Conservation (phyloP, 2,329 filamentous ascomycete species). For the Aureobasidium subglaciale region DNA sequence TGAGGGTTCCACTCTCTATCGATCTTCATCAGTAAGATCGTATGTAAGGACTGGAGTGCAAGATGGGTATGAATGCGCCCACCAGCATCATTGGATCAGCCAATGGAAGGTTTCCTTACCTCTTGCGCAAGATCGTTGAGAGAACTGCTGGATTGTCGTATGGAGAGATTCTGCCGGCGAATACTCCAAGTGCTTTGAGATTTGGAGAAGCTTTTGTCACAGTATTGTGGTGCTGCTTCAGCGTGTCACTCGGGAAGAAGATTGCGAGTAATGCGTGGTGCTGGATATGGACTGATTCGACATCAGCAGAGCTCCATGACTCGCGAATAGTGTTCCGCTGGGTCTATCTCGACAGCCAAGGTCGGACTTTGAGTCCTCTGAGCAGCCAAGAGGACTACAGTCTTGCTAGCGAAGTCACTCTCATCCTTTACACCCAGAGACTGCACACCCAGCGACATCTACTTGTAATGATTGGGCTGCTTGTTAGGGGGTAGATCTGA, state of each 20-base stretch:
- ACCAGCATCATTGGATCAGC: neutral
- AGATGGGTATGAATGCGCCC: neutral
- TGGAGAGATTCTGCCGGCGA: neutral
- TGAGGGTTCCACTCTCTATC: neutral
- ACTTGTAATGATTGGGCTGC: no score
- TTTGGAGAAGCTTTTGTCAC: neutral
- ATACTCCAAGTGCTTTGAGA: neutral
- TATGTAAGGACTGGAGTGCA: neutral
- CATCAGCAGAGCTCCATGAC: neutral
- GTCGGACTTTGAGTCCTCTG: no score
- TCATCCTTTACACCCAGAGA: no score
- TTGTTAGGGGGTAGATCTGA: no score
- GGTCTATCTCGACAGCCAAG: no score
- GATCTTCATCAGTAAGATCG: neutral
- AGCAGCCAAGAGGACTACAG: no score
- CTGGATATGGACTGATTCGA: neutral
- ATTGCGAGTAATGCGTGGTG: neutral
- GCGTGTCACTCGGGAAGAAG: neutral
- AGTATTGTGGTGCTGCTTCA: neutral
- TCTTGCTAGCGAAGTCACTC: no score
- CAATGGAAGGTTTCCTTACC: constrained; percentile 3
- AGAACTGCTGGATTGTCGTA: neutral
- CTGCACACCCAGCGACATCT: no score
- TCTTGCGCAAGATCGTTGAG: neutral
- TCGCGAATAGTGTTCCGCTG: no score